Evolutionary conservation across 148 eudicot genomes (phyloP).

Genomic region (Heliamphora exappendiculata): DNA sequence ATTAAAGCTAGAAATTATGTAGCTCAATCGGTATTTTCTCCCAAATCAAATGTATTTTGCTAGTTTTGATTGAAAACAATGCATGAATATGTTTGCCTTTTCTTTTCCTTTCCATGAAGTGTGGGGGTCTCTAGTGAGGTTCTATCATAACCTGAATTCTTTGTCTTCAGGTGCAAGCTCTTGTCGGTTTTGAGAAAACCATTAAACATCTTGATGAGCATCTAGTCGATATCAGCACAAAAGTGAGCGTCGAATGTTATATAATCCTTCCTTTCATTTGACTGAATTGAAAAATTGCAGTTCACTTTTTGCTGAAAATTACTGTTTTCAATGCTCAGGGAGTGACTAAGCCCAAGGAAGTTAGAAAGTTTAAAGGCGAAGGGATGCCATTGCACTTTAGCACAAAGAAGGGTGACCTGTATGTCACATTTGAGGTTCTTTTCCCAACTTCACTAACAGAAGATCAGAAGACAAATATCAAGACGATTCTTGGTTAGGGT

Average conservation of each 20-base stretch:
- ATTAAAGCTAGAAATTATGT: too few relatives aligned
- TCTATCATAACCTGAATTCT: neutral
- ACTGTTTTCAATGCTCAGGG: conserved; percentile 32
- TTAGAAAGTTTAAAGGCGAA: conserved; percentile 81
- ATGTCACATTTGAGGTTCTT: conserved; percentile 71
- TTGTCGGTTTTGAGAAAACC: conserved; percentile 88
- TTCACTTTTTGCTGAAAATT: neutral
- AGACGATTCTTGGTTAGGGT: conserved; percentile 52
- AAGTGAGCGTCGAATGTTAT: conserved; percentile 36
- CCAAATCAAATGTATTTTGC: neutral
- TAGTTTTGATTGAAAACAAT: neutral
- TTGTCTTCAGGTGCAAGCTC: conserved; percentile 71
- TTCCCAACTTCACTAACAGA: conserved; percentile 78
- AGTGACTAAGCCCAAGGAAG: conserved; percentile 82
- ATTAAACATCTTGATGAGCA: conserved; percentile 87
- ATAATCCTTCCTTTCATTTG: neutral
- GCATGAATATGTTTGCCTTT: conserved; percentile 3
- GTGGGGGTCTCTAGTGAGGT: neutral
- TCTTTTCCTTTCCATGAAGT: neutral
- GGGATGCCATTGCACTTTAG: conserved; percentile 87
- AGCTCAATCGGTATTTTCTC: too few relatives aligned
- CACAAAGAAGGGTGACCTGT: conserved; percentile 85
- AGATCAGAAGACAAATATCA: conserved; percentile 76
- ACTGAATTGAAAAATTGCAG: neutral
- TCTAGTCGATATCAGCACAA: conserved; percentile 63